A percentile compares a stretch with the other conserved stretches of the same genome.
phyloP scores from a whole-genome alignment of 2,329 filamentous ascomycete genomes.

The Neofusicoccum parvum region DNA sequence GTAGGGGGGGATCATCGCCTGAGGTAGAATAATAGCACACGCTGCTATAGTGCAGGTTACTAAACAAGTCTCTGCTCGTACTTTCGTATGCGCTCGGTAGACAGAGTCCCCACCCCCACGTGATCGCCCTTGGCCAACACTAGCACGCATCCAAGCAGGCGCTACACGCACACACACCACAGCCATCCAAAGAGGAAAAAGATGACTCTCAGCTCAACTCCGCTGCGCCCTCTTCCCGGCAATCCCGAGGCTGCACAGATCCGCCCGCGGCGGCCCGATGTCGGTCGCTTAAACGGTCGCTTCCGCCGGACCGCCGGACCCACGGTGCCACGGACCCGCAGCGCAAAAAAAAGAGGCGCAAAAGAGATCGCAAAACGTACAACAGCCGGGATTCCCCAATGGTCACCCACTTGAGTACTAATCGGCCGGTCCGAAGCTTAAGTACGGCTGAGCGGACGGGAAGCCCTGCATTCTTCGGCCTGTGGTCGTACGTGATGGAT shows the following conservation, averaged over 20 bases:
- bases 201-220: not conserved
- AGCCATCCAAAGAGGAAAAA: not conserved
- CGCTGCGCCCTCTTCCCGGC: not conserved
- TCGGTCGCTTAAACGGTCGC: not conserved
- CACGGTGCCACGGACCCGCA: not conserved
- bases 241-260: not conserved
- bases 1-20: too few species aligned
- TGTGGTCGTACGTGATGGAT: not conserved
- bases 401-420: slow-evolving; percentile 4
- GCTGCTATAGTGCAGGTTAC: too few species aligned
- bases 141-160: not conserved
- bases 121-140: not conserved
- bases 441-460: slow-evolving; percentile 2
- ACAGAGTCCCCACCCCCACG: not conserved
- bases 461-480: not conserved
- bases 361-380: not conserved
- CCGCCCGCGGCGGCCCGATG: not conserved
- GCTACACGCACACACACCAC: not conserved
- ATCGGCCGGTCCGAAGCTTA: not conserved
- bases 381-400: slow-evolving; percentile 1
- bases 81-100: not conserved
- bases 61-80: too few species aligned
- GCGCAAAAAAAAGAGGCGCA: not conserved
- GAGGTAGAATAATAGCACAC: too few species aligned
- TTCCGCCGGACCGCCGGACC: not conserved